Evolutionary conservation across 176 grass and related monocot species (phyloP), one percentile per base, ranked within the genome.

Genomic region (Guadua angustifolia): DNA sequence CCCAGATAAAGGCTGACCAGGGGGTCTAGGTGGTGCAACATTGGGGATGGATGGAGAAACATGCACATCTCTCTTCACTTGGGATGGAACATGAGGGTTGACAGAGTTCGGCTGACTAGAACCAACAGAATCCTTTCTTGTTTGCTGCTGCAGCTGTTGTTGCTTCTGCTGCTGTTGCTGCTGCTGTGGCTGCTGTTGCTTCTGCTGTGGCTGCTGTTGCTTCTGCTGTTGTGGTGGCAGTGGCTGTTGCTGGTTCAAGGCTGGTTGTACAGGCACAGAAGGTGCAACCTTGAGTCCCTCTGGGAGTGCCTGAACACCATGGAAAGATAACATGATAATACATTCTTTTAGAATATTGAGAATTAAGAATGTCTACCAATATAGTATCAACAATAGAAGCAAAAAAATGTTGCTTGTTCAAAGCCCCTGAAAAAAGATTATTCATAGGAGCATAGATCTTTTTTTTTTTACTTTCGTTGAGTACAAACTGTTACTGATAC

Each of bases 161-260:
- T 61, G 86, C 26, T 53, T 80, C 25, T 71, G 74, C 5, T 79
- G 81, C 26, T 46, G 81, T 1, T 53, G 40, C 16, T 86, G 29
- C n/a, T n/a, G n/a, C n/a, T n/a, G n/a, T n/a, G 1, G 78, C 24
- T 81, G 57, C 66, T 69, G 87, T 4, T 49, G 22, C 39, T 80
- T 71, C 22, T 66, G 88, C 67, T 26, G 47, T 1, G 2, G 77
- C 9, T 58, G 79, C 9, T 74, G 85, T 12, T 56, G 66, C n/a
- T 74, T n/a, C 71, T 13, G 77, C 58, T n/a, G 85, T 45, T 15
- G 76, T 9, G 21, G 79, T 21, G 39, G 71, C 17, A 63, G 88
- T 56, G 59, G 88, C 17, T 89, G 71, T 33, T 74, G 87, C 58
- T 89, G 96, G 89, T 89, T 98, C 4, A 68, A 80, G 35, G 56